These are phyloP conservation scores for Colletotrichum limetticola DNA, from an alignment of 2,329 filamentous ascomycete species.

Conservation along the genomic window DNA sequence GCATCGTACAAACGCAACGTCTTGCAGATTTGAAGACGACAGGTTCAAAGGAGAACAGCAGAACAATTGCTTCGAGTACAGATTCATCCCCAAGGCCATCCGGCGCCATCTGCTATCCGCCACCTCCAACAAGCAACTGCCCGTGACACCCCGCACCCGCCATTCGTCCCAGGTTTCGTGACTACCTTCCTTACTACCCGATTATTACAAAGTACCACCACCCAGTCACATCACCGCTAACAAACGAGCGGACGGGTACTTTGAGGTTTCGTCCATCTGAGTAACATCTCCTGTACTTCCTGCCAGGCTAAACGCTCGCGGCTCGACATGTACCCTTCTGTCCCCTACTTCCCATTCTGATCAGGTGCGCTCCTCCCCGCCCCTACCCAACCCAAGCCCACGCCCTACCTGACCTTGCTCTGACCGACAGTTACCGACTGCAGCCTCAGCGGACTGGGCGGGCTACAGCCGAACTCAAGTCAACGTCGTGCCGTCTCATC, in stretches of 20 bases:
- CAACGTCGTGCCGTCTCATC: slow-evolving; percentile 34
- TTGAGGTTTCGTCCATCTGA: background rate
- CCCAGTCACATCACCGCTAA: background rate
- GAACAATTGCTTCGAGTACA: background rate
- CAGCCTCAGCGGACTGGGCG: slow-evolving; percentile 29
- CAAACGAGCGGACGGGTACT: slow-evolving; percentile 15
- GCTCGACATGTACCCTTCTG: slow-evolving; percentile 13
- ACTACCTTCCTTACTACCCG: background rate
- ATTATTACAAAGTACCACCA: too few relatives aligned
- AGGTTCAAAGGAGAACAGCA: background rate
- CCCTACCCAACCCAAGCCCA: slow-evolving; percentile 9
- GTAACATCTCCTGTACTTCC: slow-evolving; percentile 8
- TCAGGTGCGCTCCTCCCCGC: slow-evolving; percentile 30
- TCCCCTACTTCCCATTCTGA: background rate
- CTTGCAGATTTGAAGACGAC: background rate
- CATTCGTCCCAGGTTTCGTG: slow-evolving; percentile 10
- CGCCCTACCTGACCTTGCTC: slow-evolving; percentile 23
- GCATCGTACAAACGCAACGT: background rate
- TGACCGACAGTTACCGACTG: slow-evolving; percentile 33
- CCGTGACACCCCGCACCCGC: slow-evolving; percentile 13
- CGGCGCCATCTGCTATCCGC: slow-evolving; percentile 2
- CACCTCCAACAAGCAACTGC: background rate
- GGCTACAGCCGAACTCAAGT: slow-evolving; percentile 31
- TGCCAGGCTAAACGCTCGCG: slow-evolving; percentile 3
- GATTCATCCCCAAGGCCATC: background rate